These are phyloP conservation scores for Aspergillus glaucus DNA, from an alignment of 2,329 filamentous ascomycete species.

Conservation along the genomic window DNA sequence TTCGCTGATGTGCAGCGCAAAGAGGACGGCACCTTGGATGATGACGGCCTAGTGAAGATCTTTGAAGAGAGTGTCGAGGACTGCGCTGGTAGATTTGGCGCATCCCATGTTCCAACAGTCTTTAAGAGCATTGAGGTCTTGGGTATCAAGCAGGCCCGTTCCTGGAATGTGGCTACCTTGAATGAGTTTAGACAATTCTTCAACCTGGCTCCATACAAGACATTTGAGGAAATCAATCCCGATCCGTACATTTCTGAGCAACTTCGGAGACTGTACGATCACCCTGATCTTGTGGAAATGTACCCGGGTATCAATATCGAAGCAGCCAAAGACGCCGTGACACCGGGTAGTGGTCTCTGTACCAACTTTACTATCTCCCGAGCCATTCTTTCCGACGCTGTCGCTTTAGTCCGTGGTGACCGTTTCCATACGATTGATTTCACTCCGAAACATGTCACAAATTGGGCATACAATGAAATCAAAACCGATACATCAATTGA, in stretches of 20 bases:
- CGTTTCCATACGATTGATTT: slow-evolving; percentile 44
- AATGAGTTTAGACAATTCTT: slow-evolving; percentile 53
- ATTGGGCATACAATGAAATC: slow-evolving; percentile 42
- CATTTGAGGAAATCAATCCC: slow-evolving; percentile 48
- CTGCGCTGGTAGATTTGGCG: slow-evolving; percentile 54
- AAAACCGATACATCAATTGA: slow-evolving; percentile 40
- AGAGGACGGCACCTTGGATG: slow-evolving; percentile 48
- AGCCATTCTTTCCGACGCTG: slow-evolving; percentile 42
- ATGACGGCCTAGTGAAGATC: slow-evolving; percentile 52
- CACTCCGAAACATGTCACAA: slow-evolving; percentile 40
- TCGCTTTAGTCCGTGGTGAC: slow-evolving; percentile 42
- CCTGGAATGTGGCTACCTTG: slow-evolving; percentile 56
- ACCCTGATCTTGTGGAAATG: slow-evolving; percentile 50
- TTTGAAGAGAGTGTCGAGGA: slow-evolving; percentile 57
- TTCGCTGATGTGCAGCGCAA: slow-evolving; percentile 47
- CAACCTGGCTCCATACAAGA: slow-evolving; percentile 45
- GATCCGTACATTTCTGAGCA: slow-evolving; percentile 43
- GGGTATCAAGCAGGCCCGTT: slow-evolving; percentile 56
- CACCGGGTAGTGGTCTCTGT: slow-evolving; percentile 44
- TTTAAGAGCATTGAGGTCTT: slow-evolving; percentile 58
- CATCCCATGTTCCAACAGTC: slow-evolving; percentile 52
- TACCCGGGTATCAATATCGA: slow-evolving; percentile 55
- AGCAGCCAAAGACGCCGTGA: slow-evolving; percentile 48
- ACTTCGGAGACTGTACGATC: slow-evolving; percentile 44
- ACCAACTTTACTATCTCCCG: slow-evolving; percentile 42